phyloP scores from a whole-genome alignment of 1,284 basidiomycete genomes.

The Malassezia sympodialis region DNA sequence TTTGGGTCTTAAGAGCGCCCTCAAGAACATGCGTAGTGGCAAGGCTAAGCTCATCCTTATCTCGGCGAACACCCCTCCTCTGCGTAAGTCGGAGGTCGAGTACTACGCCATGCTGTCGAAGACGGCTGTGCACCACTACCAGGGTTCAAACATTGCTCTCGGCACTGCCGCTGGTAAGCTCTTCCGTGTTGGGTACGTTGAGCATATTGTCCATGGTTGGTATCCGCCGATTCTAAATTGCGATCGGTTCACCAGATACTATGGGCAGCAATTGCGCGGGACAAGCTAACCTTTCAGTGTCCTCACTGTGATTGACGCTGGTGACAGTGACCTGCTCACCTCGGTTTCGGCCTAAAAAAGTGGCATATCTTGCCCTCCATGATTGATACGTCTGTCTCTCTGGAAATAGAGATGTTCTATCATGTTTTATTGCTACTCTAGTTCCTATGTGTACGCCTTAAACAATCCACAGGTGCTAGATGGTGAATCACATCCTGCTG shows the following conservation, averaged over 20 bases:
- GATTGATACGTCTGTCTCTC: neutral
- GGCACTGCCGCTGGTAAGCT: slow-evolving; percentile 98
- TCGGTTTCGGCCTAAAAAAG: slow-evolving; percentile 37
- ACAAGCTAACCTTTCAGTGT: slow-evolving; percentile 52
- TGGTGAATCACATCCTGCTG: slow-evolving; percentile 4
- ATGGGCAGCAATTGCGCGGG: neutral
- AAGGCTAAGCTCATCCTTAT: slow-evolving; percentile 99
- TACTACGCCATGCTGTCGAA: slow-evolving; percentile 99
- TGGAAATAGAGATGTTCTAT: neutral
- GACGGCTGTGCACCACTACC: slow-evolving; percentile 85
- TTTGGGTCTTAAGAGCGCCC: slow-evolving; percentile 53
- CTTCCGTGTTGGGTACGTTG: slow-evolving; percentile 87
- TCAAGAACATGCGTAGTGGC: slow-evolving; percentile 96
- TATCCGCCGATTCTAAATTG: neutral
- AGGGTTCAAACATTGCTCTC: slow-evolving; percentile 91
- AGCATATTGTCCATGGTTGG: neutral
- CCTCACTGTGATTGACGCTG: slow-evolving; percentile 92
- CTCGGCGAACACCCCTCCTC: slow-evolving; percentile 95
- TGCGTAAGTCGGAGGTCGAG: slow-evolving; percentile 98
- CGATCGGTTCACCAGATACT: neutral
- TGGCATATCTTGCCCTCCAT: neutral
- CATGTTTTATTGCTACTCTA: slow-evolving; percentile 7
- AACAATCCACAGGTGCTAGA: slow-evolving; percentile 7
- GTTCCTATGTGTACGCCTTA: neutral
- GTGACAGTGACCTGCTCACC: slow-evolving; percentile 79